These are phyloP conservation scores for Trichosanthes cucumerina DNA, from an alignment of 306 rosid genomes.

Conservation along the genomic window DNA sequence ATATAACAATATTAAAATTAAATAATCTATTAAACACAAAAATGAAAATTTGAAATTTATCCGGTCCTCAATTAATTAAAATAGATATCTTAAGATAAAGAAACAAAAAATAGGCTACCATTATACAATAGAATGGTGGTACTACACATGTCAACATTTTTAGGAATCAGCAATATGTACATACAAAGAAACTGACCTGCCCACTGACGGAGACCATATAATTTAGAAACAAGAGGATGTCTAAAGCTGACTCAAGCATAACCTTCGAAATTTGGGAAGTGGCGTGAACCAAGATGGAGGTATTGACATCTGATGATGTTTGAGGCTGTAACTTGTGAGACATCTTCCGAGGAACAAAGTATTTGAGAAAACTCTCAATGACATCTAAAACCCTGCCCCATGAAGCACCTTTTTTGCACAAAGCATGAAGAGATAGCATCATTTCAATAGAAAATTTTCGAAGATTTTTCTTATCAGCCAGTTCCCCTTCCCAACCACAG, in stretches of 20 bases:
- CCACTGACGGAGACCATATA: conserved; percentile 71
- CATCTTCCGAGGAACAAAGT: conserved; percentile 70
- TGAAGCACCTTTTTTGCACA: conserved; percentile 50
- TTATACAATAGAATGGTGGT: neutral
- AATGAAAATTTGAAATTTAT: neutral
- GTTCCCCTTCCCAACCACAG: conserved; percentile 41
- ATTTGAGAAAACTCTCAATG: conserved; percentile 59
- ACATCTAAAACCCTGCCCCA: conserved; percentile 62
- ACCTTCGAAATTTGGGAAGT: conserved; percentile 75
- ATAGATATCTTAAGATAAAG: neutral
- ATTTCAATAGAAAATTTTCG: conserved; percentile 73
- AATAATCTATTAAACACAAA: neutral
- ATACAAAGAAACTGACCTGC: conserved; percentile 51
- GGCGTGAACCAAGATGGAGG: conserved; percentile 64
- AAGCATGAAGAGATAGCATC: conserved; percentile 70
- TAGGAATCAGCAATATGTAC: neutral
- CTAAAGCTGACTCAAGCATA: conserved; percentile 84
- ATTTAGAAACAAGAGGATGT: conserved; percentile 68
- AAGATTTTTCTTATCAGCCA: conserved; percentile 48
- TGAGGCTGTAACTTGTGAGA: conserved; percentile 29
- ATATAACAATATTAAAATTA: neutral
- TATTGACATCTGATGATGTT: conserved; percentile 39
- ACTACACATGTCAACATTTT: neutral
- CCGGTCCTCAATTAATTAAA: neutral
- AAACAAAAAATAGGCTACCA: neutral